phyloP scores from a whole-genome alignment of 177 flowering plant species.

The Telopea speciosissima region DNA sequence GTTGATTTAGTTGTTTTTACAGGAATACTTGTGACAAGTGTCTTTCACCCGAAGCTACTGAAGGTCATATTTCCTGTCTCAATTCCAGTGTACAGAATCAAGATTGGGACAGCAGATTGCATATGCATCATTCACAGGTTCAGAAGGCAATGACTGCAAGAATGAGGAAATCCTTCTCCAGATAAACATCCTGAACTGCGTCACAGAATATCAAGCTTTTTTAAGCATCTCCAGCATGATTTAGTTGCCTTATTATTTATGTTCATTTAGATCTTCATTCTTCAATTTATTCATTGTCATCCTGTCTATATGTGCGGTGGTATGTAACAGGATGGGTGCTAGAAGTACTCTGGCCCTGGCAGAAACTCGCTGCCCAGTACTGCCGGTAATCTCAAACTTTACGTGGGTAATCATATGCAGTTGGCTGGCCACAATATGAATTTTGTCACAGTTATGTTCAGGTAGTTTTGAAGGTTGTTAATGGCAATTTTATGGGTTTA shows the following conservation, averaged over 20 bases:
- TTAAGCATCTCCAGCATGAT: background rate
- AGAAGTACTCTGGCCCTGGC: background rate
- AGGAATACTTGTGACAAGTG: conserved; percentile 1
- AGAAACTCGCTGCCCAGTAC: background rate
- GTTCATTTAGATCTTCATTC: no score
- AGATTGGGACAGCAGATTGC: background rate
- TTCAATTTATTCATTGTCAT: no score
- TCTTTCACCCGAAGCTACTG: background rate
- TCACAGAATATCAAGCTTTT: background rate
- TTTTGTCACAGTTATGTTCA: background rate
- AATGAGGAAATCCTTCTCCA: background rate
- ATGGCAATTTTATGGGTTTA: no score
- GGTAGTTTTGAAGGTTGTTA: background rate
- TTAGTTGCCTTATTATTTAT: no score
- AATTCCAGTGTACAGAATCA: background rate
- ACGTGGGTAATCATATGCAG: background rate
- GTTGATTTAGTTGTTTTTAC: background rate
- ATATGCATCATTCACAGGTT: background rate
- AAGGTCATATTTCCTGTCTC: background rate
- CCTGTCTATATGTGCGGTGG: background rate
- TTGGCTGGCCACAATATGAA: background rate
- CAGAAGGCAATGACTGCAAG: background rate
- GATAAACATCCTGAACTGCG: background rate
- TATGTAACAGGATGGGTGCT: background rate
- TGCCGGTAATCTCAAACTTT: background rate